Evolutionary conservation across 441 rosid species (phyloP).

Genomic region (Hypseocharis bilobata): DNA sequence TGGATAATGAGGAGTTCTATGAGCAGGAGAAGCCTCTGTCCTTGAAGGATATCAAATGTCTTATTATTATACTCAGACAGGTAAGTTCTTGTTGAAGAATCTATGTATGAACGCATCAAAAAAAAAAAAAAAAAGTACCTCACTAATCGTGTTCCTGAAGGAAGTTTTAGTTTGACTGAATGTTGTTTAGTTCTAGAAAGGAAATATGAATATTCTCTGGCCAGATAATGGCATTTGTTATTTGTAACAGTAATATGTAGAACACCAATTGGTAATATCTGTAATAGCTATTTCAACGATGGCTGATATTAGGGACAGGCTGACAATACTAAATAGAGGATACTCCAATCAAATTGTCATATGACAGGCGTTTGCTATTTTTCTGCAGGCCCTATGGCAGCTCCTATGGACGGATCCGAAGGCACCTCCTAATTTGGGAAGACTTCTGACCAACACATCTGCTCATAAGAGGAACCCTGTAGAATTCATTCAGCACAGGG

Average conservation of each 20-base stretch:
- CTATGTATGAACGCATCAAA: conserved; percentile 3
- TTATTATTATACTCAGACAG: conserved; percentile 79
- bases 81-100: conserved; percentile 30
- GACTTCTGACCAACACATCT: conserved; percentile 31
- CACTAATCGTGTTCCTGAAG: conserved; percentile 9
- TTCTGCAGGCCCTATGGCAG: conserved; percentile 87
- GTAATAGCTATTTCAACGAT: too few relatives aligned
- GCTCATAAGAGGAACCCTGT: conserved; percentile 42
- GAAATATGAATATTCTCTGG: not conserved
- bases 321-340: too few relatives aligned
- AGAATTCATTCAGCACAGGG: conserved; percentile 61
- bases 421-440: conserved; percentile 39
- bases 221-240: conserved; percentile 10
- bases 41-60: conserved; percentile 62
- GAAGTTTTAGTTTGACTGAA: conserved; percentile 1
- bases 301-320: too few relatives aligned
- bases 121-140: conserved; percentile 1
- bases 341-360: too few relatives aligned
- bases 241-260: too few relatives aligned
- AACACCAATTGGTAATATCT: too few relatives aligned
- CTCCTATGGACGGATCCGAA: conserved; percentile 74
- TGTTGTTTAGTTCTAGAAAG: conserved; percentile 8
- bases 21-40: conserved; percentile 88
- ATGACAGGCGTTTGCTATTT: too few relatives aligned
- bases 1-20: conserved; percentile 93